phyloP scores from a whole-genome alignment of 1,139 yeast genomes.

The Pichia norvegensis region DNA sequence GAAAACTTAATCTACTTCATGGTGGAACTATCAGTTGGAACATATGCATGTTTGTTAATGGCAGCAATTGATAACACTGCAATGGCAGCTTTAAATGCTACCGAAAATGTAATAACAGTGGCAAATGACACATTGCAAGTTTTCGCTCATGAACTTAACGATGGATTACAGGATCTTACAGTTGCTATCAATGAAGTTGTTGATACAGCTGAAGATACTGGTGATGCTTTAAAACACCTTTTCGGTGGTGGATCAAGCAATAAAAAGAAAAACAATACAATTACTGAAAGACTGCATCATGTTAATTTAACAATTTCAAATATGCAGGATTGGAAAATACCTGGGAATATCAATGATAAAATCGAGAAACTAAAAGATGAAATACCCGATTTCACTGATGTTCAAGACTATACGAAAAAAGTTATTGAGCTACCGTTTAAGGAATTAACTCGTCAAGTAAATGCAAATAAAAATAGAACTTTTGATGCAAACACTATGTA shows the following conservation, averaged over 20 bases:
- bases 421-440: constrained; percentile 49
- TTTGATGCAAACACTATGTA: constrained; percentile 20
- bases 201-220: constrained; percentile 28
- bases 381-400: constrained; percentile 52
- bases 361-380: constrained; percentile 40
- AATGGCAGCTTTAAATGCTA: constrained; percentile 64
- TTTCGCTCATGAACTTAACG: constrained; percentile 52
- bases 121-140: constrained; percentile 54
- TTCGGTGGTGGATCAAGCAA: constrained; percentile 40
- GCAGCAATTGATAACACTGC: constrained; percentile 69
- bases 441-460: constrained; percentile 36
- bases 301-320: constrained; percentile 54
- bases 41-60: constrained; percentile 73
- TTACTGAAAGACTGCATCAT: constrained; percentile 20
- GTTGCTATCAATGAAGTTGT: constrained; percentile 44
- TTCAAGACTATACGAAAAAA: constrained; percentile 41
- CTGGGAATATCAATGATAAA: constrained; percentile 48
- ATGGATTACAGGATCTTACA: constrained; percentile 51
- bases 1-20: constrained; percentile 57
- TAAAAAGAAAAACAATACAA: constrained; percentile 24
- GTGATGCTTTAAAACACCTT: constrained; percentile 43
- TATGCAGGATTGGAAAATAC: constrained; percentile 54
- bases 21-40: constrained; percentile 70
- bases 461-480: constrained; percentile 12
- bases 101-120: constrained; percentile 49